Base-by-base conservation (phyloP, 176 grass and related monocot species). In the Carex pumila region DNA sequence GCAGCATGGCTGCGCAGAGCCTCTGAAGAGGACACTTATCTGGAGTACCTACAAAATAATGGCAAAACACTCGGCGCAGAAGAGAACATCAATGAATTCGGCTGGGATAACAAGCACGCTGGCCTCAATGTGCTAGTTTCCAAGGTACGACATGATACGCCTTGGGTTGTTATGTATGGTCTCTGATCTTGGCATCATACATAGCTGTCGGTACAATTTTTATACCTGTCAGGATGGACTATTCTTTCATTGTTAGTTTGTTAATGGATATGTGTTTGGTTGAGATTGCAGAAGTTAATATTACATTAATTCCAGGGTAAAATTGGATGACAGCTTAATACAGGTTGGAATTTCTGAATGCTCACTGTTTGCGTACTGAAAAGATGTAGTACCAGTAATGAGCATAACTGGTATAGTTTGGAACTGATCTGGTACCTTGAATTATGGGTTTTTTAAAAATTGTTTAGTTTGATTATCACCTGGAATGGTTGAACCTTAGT, bases 31-130 rank as follows among this genome's bases (percentile, higher is more conserved):
- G 88, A 90, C 62, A 78, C 85, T 1, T 98, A 91, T 90, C 87
- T 90, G 76, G 80, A 92, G 41, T 98, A 93, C 88, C 95, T 98
- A 52, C 91, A 98, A 86, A 88, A 89, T 65, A 98, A 98, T 17
- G 92, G 92, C 85, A 95, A 95, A 80, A 98, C 91, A 22, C 88
- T 98, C 0, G 91, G 95, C 4, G 92, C 95, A 58, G 95, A 95
- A 61, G 95, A 98, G 30, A 95, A 61, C 86, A 90, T 81, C 80
- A 90, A 95, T 59, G 95, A 98, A 55, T 98, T 98, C 1, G 95
- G 95, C 5, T 98, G 95, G 95, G 95, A 98, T 79, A 98, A 95
- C 86, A 98, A 98, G 82, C 95, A 95, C n/a, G 92, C 95, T 2
- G 95, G 95, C 34, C 80, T 98, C 66, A 98, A 98, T 41, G 92